Base-by-base conservation (phyloP, 2,329 filamentous ascomycete species). In the Cordyceps militaris region DNA sequence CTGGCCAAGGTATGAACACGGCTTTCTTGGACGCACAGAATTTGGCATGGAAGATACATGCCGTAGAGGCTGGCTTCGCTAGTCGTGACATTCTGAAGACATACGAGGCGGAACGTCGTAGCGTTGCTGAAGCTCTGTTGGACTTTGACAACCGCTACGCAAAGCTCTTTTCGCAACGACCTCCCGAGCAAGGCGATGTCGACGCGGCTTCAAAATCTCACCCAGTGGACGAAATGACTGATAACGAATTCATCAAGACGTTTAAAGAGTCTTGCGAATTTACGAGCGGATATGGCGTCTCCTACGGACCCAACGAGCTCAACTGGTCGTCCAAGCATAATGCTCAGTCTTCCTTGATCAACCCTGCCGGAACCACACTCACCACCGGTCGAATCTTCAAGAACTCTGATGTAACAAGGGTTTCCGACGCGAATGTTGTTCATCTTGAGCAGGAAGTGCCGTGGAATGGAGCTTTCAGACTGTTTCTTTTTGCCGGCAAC, bases 231-330 rank as follows among this genome's bases (percentile, higher is more conserved):
- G 63, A 67, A 32, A 65, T 65, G 4, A 63, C 61, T 30, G 77
- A 89, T 59, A 92, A 92, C 66, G 84, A 88, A 11, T 96, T 97
- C 69, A 84, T 96, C 68, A 87, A 87, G 74, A 91, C 87, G 0
- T 96, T 96, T 79, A 96, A 96, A 71, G 89, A 89, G 58, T 85
- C 85, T 30, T 96, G 91, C 76, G 91, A 94, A 67, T 96, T 96
- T 72, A 96, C 91, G 11, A 91, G 88, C 62, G 92, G 92, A 59
- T 96, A 96, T 69, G 92, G 92, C 60, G 91, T 96, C 23, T 87
- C 85, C 30, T 96, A 96, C 75, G 81, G 86, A 62, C 79, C 88
- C 56, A 97, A 96, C 72, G 73, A 82, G 30, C 79, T 96, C 72
- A 96, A 96, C 74, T 96, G 91, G 89, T 88, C 87, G 10, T 71